Base-by-base conservation (phyloP, 305 asterid species). In the Solanum hybrid region DNA sequence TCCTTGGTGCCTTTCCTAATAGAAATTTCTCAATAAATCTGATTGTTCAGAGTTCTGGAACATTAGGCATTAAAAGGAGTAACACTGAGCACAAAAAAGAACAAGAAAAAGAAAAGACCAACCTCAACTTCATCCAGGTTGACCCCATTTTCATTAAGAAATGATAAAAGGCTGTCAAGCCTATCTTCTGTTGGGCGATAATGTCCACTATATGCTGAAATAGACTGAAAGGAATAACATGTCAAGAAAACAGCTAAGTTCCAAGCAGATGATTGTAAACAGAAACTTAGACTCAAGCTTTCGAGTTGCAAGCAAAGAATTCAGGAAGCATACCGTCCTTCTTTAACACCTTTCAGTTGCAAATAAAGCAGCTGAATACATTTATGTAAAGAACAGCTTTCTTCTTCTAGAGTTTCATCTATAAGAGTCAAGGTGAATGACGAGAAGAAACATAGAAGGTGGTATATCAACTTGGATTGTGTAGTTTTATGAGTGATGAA, bases 181-280 rank as follows among this genome's bases (percentile, higher is more conserved):
- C 94, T 93, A 31, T 95, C 98, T 85, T 97, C 98, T 1, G 98
- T 96, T 85, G 99, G 99, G 92, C 94, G 95, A 92, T 95, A 97
- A 92, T 95, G 99, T 90, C 95, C 99, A 26, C 99, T 93, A 94
- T 95, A 95, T 87, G 98, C 93, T 91, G 99, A 95, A 90, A 97
- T 90, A 64, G 91, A 69, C 96, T 91, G 92, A 82, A 91, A 88
- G 37, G 27, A 37, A 72, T 6, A 90, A 64, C 24, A 29, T 86
- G 78, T 85, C 31, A 85, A 11, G 22, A 56, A 31, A 4, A 85
- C 45, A 56, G 45, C 76, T 5, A 6, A 17, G 88, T 11, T 85
- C 14, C 45, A 85, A 85, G 76, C 88, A 85, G 4, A 85, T 22
- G 76, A 32, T 32, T 85, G 75, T 56, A 85, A 81, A 56, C 19